Percentiles rank a stretch among this genome's conserved stretches.
Evolutionary conservation across 2,329 filamentous ascomycete genomes (phyloP).

Genomic region (Akanthomyces muscarius): DNA sequence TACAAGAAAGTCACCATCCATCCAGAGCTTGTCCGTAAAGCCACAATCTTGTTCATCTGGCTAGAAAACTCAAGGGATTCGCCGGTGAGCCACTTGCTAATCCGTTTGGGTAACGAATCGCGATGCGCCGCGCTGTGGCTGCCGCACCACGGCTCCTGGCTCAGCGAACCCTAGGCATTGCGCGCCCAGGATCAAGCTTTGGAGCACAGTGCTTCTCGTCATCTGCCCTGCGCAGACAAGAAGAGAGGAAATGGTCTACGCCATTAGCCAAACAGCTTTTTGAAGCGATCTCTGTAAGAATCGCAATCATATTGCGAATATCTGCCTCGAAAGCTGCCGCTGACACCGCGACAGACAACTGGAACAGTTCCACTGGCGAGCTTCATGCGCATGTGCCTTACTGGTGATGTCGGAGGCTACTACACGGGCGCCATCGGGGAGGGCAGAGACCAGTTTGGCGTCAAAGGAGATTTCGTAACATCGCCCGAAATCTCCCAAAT

Average conservation of each 20-base stretch:
- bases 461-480: constrained; percentile 91
- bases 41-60: not conserved
- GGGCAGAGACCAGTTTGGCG: constrained; percentile 83
- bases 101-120: not conserved
- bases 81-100: not conserved
- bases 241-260: constrained; percentile 76
- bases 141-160: constrained; percentile 15
- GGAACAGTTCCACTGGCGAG: constrained; percentile 88
- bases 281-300: constrained; percentile 73
- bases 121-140: constrained; percentile 13
- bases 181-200: constrained; percentile 1
- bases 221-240: constrained; percentile 22
- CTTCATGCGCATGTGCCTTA: constrained; percentile 98
- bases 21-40: not conserved
- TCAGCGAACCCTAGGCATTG: not conserved
- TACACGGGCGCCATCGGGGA: constrained; percentile 72
- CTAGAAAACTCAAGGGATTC: not conserved
- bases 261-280: constrained; percentile 83
- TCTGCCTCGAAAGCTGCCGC: not conserved
- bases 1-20: constrained; percentile 4
- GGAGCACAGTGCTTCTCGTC: constrained; percentile 24
- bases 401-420: constrained; percentile 84
- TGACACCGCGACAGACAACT: constrained; percentile 50
- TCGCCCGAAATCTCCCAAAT: constrained; percentile 97
- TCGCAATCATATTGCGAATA: not conserved